A percentile compares a stretch with the other conserved stretches of the same genome.
Evolutionary conservation across 1,284 basidiomycete species (phyloP).

Genomic region (Ustilago hordei): DNA sequence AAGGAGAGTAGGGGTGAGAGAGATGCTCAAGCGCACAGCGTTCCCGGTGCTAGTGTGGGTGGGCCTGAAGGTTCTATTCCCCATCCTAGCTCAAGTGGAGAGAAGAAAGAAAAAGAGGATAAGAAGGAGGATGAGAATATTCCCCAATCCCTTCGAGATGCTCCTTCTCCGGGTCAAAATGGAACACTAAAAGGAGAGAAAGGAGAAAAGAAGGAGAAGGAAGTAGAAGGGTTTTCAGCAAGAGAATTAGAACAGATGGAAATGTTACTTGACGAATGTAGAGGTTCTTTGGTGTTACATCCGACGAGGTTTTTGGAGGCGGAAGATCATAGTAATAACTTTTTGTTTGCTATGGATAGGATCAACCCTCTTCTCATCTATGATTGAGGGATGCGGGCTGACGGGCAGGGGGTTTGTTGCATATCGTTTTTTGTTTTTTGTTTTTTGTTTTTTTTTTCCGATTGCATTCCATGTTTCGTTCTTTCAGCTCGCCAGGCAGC

Average conservation of each 20-base stretch:
- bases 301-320: conserved; percentile 66
- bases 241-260: conserved; percentile 65
- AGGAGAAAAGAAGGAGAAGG: conserved; percentile 22
- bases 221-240: conserved; percentile 50
- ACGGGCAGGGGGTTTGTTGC: background rate
- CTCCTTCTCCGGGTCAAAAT: conserved; percentile 19
- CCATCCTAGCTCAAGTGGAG: background rate
- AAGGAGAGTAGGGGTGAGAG: conserved; percentile 32
- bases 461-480: background rate
- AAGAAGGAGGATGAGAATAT: conserved; percentile 12
- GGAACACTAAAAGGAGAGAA: background rate
- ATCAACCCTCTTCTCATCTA: conserved; percentile 61
- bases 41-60: conserved; percentile 48
- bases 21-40: conserved; percentile 49
- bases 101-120: conserved; percentile 11
- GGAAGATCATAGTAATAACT: conserved; percentile 60
- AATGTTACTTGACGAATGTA: conserved; percentile 54
- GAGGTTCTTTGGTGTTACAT: conserved; percentile 60
- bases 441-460: too few relatives aligned
- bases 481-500: too few relatives aligned
- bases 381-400: conserved; percentile 21
- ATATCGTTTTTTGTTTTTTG: too few relatives aligned
- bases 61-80: conserved; percentile 28
- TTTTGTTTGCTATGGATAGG: conserved; percentile 64
- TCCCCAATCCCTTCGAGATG: conserved; percentile 25